Percentiles rank a stretch among this genome's conserved stretches.
Conservation (phyloP, 768 basidiomycete species). For the Trametes cingulata region DNA sequence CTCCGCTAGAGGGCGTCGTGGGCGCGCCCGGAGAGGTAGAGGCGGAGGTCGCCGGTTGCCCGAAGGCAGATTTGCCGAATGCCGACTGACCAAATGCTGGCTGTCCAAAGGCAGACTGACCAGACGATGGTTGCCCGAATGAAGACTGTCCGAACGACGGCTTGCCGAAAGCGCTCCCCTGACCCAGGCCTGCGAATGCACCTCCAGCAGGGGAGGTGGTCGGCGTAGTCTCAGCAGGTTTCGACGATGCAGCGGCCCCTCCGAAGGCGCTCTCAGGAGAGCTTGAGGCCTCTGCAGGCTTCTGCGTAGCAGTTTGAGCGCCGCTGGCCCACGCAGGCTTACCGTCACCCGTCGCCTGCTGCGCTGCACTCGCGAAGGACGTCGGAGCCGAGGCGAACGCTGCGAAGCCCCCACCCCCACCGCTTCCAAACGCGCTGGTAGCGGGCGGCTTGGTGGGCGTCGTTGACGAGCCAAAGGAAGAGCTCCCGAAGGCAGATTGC, state of each 20-base stretch:
- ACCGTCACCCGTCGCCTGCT: not conserved
- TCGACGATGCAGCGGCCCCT: not conserved
- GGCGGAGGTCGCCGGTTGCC: slow-evolving; percentile 24
- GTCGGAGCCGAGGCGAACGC: slow-evolving; percentile 18
- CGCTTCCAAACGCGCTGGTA: not conserved
- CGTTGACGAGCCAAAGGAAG: slow-evolving; percentile 26
- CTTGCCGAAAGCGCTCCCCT: slow-evolving; percentile 1
- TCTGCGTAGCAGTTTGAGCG: not conserved
- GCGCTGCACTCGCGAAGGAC: slow-evolving; percentile 6
- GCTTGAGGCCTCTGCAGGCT: not conserved
- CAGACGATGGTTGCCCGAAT: not conserved
- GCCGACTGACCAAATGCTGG: slow-evolving; percentile 36
- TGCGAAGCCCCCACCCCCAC: slow-evolving; percentile 9
- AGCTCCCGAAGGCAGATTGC: slow-evolving; percentile 29
- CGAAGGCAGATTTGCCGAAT: slow-evolving; percentile 34
- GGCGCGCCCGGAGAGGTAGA: not conserved
- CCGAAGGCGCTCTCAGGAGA: not conserved
- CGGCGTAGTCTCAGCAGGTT: not conserved
- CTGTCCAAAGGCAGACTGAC: slow-evolving; percentile 27
- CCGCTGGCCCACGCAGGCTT: slow-evolving; percentile 18
- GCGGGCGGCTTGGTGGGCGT: not conserved
- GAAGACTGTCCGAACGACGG: not conserved
- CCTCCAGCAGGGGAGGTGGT: not conserved
- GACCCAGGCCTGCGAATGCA: slow-evolving; percentile 2
- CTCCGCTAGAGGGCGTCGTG: slow-evolving; percentile 1